Evolutionary conservation across 2,329 filamentous ascomycete species (phyloP), one percentile per base, ranked within the genome.

Genomic region (Chrysosporium queenslandicum): DNA sequence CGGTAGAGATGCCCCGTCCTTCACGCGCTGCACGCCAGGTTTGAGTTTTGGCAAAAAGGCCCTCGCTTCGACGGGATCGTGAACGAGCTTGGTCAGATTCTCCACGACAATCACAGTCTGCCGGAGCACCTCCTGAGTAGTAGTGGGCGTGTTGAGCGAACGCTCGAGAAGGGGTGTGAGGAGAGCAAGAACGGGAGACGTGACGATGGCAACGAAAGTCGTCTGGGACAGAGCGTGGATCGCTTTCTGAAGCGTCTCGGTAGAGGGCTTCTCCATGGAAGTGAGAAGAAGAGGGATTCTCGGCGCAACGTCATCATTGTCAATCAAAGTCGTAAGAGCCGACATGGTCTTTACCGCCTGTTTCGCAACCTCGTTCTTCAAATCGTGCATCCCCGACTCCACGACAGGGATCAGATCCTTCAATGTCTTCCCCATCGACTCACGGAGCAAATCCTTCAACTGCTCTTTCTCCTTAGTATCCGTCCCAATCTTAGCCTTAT

Each of bases 91-190:
- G 56, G 92, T 98, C 74, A 98, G 76, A 73, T 98, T 98, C 74
- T 98, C 92, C 18, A 92, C 86, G 48, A 98, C 94, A 51, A 98
- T 89, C 27, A 94, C 89, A 2, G 92, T 95, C 73, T 96, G 91
- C 56, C 92, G 85, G 52, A 96, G 77, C 20, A 97, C 90, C 72
- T 98, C 92, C 68, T 98, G 92, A 2, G 87, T 79, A 3, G 92
- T 98, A 14, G 81, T 81, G 7, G 91, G 92, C 56, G 84, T 91
- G 75, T 96, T 96, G 56, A 98, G 79, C 16, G 90, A 88, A 61
- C 92, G 85, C 73, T 97, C 92, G 25, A 98, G 81, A 60, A 97
- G 85, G 42, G 92, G 92, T 1, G 92, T 98, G 52, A 98, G 79
- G 52, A 98, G 82, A 16, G 92, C 92, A 53, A 98, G 81, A 4